Base-by-base conservation (phyloP, 768 basidiomycete species). In the Guyanaporus albipodus region DNA sequence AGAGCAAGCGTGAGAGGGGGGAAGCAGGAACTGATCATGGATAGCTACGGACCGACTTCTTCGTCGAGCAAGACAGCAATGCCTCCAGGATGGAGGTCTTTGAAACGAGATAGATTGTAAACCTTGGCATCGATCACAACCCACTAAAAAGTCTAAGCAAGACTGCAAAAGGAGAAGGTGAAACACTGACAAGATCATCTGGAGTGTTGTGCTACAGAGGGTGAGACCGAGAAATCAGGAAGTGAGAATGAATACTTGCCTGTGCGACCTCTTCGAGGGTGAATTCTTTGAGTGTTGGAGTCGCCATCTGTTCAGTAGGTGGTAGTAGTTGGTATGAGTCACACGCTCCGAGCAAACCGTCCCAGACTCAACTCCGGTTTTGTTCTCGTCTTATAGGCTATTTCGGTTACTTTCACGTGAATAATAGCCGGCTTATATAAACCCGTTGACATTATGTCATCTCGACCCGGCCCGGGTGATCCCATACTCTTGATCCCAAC, bases 81-180 rank as follows among this genome's bases (percentile, higher is more conserved):
- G 10, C 92, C 92, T 38, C 92, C 93, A 1, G 91, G 93, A 59
- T 96, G 93, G 54, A 93, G 71, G 38, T 72, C 73, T 42, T 77
- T 79, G 68, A 96, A 95, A 58, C 80, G 83, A 42, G 83, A 81
- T 21, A 96, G 69, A 63, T 93, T 84, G 61, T 82, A 91, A 24
- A 91, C 88, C 63, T 87, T 87, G 45, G 81, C 77, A 60, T 94
- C 91, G 47, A 93, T 77, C 49, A 89, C 77, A 40, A 93, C 70
- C 89, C 91, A 92, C 84, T 88, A 33, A 27, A 27, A 37, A 22
- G 10, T 2, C 28, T 56, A 19, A 58, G 48, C 12, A 7, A 22
- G 6, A 38, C 22, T 12, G 39, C 18, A 15, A 39, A 18, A 31
- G 6, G 21, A 4, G 6, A 21, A 15, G 24, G 7, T 11, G 17